phyloP scores from a whole-genome alignment of 495 filamentous ascomycete species.

The Usnea hakonensis region DNA sequence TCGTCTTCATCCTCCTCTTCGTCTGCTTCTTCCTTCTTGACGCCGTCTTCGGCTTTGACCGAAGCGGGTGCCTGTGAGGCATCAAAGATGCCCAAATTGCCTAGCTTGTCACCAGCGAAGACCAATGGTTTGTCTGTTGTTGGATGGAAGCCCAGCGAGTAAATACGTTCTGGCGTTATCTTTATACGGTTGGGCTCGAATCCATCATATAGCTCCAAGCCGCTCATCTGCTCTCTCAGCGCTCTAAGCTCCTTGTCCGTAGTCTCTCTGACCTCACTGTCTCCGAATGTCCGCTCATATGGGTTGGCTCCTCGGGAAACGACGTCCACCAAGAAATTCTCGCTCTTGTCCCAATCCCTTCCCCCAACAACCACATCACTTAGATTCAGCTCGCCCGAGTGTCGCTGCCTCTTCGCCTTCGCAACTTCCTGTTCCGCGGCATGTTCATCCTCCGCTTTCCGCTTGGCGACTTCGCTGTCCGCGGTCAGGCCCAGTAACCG shows the following conservation, averaged over 20 bases:
- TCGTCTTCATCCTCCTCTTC: conserved; percentile 58
- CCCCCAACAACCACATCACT: conserved; percentile 75
- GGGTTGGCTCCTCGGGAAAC: conserved; percentile 65
- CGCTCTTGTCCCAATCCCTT: conserved; percentile 46
- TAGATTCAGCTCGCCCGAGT: conserved; percentile 62
- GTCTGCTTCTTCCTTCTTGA: conserved; percentile 44
- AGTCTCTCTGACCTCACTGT: conserved; percentile 73
- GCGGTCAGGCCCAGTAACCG: conserved; percentile 58
- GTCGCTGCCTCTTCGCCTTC: conserved; percentile 60
- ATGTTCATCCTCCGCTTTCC: conserved; percentile 69
- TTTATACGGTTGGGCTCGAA: conserved; percentile 84
- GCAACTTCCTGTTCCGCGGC: conserved; percentile 53
- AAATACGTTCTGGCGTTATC: conserved; percentile 82
- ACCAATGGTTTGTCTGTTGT: conserved; percentile 75
- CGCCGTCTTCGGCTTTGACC: conserved; percentile 23
- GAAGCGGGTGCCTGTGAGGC: conserved; percentile 59
- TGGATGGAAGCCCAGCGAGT: conserved; percentile 83
- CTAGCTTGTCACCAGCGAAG: conserved; percentile 95
- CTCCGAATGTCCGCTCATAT: conserved; percentile 72
- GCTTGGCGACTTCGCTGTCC: conserved; percentile 66
- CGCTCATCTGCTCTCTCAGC: conserved; percentile 72
- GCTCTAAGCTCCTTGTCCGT: conserved; percentile 67
- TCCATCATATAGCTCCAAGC: conserved; percentile 69
- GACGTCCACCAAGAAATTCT: conserved; percentile 49
- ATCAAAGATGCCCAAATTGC: conserved; percentile 89